These are phyloP conservation scores for Schwanniomyces sp. DNA, from an alignment of 805 yeast species.

Conservation along the genomic window DNA sequence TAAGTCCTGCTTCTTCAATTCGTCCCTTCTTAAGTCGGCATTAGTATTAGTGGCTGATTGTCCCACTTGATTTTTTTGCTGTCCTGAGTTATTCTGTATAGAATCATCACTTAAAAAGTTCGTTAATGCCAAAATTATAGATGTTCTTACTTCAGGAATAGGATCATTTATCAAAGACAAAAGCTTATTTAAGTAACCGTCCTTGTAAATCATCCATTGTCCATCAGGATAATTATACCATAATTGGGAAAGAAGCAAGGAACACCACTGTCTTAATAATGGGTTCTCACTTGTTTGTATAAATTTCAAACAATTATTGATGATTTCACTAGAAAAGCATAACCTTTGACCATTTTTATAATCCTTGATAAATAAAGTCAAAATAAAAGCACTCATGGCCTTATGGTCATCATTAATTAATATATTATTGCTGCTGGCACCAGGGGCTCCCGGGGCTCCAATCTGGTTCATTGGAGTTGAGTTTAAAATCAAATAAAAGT, in stretches of 20 bases:
- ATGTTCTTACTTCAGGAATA: conserved; percentile 91
- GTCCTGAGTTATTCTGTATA: conserved; percentile 13
- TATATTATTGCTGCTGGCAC: conserved; percentile 25
- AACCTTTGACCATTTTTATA: conserved; percentile 77
- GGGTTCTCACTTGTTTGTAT: conserved; percentile 79
- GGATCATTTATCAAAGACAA: conserved; percentile 73
- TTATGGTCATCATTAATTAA: conserved; percentile 76
- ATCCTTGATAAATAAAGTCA: conserved; percentile 81
- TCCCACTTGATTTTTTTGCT: conserved; percentile 11
- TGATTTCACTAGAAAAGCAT: conserved; percentile 72
- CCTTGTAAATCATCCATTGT: conserved; percentile 65
- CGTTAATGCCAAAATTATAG: conserved; percentile 72
- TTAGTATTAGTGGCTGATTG: conserved; percentile 13
- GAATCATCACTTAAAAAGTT: conserved; percentile 54
- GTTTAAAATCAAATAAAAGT: conserved; percentile 78
- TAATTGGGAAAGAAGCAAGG: conserved; percentile 71
- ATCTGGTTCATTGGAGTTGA: conserved; percentile 30
- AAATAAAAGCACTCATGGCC: conserved; percentile 92
- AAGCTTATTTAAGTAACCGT: conserved; percentile 58
- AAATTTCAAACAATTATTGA: conserved; percentile 64
- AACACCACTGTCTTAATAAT: conserved; percentile 88
- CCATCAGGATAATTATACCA: conserved; percentile 75
- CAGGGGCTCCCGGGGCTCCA: conserved; percentile 32
- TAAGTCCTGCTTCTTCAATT: conserved; percentile 65
- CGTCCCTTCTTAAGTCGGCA: conserved; percentile 40